Evolutionary conservation across 495 filamentous ascomycete species (phyloP).

Genomic region (Penicillium lagena): DNA sequence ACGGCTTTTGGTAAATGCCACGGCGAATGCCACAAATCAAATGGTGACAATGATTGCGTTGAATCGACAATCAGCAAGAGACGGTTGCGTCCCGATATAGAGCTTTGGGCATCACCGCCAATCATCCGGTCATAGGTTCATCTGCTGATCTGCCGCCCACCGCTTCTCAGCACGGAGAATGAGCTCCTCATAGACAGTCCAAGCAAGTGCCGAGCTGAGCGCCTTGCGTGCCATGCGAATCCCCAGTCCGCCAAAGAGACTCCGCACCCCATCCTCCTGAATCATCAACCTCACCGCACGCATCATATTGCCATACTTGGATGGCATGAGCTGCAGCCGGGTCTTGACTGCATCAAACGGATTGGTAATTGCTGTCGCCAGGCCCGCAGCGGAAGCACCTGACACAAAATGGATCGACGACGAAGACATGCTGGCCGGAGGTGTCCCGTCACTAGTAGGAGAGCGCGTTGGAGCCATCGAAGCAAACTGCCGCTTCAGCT

Average conservation of each 20-base stretch:
- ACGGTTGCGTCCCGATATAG: no score
- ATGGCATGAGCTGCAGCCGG: slow-evolving; percentile 82
- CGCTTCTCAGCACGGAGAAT: slow-evolving; percentile 67
- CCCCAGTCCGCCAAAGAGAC: slow-evolving; percentile 80
- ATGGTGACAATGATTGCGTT: no score
- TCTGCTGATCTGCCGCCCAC: slow-evolving; percentile 37
- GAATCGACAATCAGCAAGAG: no score
- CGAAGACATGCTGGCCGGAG: slow-evolving; percentile 32
- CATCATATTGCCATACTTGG: slow-evolving; percentile 78
- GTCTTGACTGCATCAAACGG: slow-evolving; percentile 98
- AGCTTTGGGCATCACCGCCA: no score
- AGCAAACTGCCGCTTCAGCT: slow-evolving; percentile 64
- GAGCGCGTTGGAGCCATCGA: slow-evolving; percentile 9
- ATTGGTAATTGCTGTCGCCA: slow-evolving; percentile 85
- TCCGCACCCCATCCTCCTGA: slow-evolving; percentile 68
- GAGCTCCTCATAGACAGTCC: slow-evolving; percentile 95
- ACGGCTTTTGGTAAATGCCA: not conserved
- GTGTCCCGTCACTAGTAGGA: slow-evolving; percentile 8
- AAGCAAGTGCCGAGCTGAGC: slow-evolving; percentile 82
- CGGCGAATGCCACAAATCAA: no score
- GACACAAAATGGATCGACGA: slow-evolving; percentile 79
- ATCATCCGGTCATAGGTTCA: slow-evolving; percentile 8
- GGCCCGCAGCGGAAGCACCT: slow-evolving; percentile 68
- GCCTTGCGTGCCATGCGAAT: slow-evolving; percentile 89
- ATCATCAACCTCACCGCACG: slow-evolving; percentile 71